Percentiles rank a stretch among this genome's conserved stretches.
These are phyloP conservation scores for Peronospora tabacina DNA, from an alignment of 352 stramenopile species.

Conservation along the genomic window DNA sequence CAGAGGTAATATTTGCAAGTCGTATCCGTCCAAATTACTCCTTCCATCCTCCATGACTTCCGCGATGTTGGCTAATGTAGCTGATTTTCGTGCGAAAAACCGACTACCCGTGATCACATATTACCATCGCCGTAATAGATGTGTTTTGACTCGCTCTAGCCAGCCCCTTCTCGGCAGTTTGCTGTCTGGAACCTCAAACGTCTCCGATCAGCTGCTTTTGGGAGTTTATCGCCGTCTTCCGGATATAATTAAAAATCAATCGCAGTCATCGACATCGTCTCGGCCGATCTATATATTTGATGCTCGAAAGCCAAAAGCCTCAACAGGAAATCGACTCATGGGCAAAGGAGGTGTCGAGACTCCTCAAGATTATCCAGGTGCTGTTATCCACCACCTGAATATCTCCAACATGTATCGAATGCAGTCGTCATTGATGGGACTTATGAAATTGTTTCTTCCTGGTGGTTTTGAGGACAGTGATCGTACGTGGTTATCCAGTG, in stretches of 20 bases:
- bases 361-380: conserved; percentile 68
- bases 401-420: conserved; percentile 93
- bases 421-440: conserved; percentile 62
- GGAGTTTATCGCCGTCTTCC: conserved; percentile 68
- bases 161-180: conserved; percentile 75
- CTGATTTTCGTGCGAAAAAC: conserved; percentile 80
- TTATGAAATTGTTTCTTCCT: conserved; percentile 67
- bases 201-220: conserved; percentile 70
- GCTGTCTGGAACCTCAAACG: conserved; percentile 56
- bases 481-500: conserved; percentile 55
- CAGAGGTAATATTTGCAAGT: conserved; percentile 70
- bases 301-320: conserved; percentile 82
- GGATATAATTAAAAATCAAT: conserved; percentile 76
- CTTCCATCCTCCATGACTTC: conserved; percentile 67
- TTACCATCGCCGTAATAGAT: conserved; percentile 66
- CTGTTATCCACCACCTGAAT: conserved; percentile 77
- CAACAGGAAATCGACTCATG: conserved; percentile 85
- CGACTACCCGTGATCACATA: conserved; percentile 84
- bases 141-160: conserved; percentile 72
- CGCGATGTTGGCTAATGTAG: conserved; percentile 55
- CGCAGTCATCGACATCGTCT: conserved; percentile 47
- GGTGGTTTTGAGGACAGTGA: conserved; percentile 58
- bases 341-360: conserved; percentile 89
- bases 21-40: conserved; percentile 77
- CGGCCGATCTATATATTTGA: conserved; percentile 88